Base-by-base conservation (phyloP, 176 grass and related monocot genomes). In the Paspalum vaginatum region DNA sequence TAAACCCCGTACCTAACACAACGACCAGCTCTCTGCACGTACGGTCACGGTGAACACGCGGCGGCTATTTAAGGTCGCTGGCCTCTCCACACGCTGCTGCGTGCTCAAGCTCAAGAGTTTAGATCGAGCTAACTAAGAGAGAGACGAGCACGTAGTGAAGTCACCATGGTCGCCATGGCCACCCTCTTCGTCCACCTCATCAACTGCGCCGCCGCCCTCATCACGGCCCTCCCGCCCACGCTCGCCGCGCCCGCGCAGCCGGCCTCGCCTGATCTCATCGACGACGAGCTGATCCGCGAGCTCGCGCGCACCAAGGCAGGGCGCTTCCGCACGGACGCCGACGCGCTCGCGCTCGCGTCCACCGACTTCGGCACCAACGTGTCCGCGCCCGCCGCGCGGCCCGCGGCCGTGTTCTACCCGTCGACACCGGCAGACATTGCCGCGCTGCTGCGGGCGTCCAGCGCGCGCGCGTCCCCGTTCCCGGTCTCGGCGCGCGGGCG, bases 321-420 rank as follows among this genome's bases (percentile, higher is more conserved):
- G 1, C n/a, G 25, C 16, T 6, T 91, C 79, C 63, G 72, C 61
- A 46, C 81, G 13, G 83, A 93, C 46, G 20, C 72, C 18, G 63
- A 65, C 4, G 82, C 65, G 54, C 50, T 61, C 9, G 43, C 54
- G 3, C 64, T 25, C 2, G 85, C 65, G 14, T 79, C 90, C 10
- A 40, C 79, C 22, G 93, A 96, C 74, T 96, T 84, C 47, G 93
- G 93, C 22, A 85, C 83, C 22, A 88, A 81, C 79, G 17, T 78
- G 5, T 57, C 63, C 1, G 40, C 7, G 5, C n/a, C 20, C 21
- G 7, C 12, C 6, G 14, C 47, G 0, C 65, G 49, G 41, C 69
- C 87, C 4, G 88, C 78, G 2, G 93, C 93, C 11, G 90, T 91
- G 54, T 72, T 93, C 32, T 84, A 79, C 63, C 93, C 93, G 40